A percentile compares a stretch with the other conserved stretches of the same genome.
Conservation (phyloP, 805 yeast species). For the Kurtzmaniella cleridarum region DNA sequence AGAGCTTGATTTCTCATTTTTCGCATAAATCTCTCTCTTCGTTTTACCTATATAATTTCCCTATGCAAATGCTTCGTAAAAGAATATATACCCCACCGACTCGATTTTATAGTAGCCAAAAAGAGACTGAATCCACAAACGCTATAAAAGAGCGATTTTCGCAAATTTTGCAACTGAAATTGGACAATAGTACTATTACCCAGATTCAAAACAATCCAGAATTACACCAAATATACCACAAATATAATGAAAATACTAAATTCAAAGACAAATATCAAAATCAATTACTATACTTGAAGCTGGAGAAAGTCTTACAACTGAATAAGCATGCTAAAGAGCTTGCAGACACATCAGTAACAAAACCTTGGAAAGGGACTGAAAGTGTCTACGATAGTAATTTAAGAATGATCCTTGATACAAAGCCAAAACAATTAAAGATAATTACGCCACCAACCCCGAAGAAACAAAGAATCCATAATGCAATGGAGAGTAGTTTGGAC, state of each 20-base stretch:
- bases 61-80: too few relatives aligned
- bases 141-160: constrained; percentile 29
- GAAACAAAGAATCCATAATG: constrained; percentile 45
- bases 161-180: constrained; percentile 27
- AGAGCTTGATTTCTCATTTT: too few relatives aligned
- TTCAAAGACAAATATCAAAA: constrained; percentile 5
- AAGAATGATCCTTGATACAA: constrained; percentile 29
- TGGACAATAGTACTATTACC: constrained; percentile 11
- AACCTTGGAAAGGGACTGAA: constrained; percentile 32
- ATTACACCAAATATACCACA: constrained; percentile 9
- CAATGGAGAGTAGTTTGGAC: constrained; percentile 62
- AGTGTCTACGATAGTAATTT: constrained; percentile 18
- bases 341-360: constrained; percentile 11
- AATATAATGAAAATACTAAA: constrained; percentile 9
- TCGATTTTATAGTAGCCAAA: too few relatives aligned
- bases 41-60: too few relatives aligned
- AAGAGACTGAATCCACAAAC: too few relatives aligned
- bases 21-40: too few relatives aligned
- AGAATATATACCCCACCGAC: too few relatives aligned
- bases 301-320: constrained; percentile 21
- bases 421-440: constrained; percentile 15
- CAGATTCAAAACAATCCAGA: constrained; percentile 15
- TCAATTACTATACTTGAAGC: constrained; percentile 17
- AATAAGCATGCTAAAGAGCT: constrained; percentile 27
- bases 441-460: constrained; percentile 17